A percentile compares a stretch with the other conserved stretches of the same genome.
These are phyloP conservation scores for Rhododendron molle DNA, from an alignment of 148 eudicot genomes.

Conservation along the genomic window DNA sequence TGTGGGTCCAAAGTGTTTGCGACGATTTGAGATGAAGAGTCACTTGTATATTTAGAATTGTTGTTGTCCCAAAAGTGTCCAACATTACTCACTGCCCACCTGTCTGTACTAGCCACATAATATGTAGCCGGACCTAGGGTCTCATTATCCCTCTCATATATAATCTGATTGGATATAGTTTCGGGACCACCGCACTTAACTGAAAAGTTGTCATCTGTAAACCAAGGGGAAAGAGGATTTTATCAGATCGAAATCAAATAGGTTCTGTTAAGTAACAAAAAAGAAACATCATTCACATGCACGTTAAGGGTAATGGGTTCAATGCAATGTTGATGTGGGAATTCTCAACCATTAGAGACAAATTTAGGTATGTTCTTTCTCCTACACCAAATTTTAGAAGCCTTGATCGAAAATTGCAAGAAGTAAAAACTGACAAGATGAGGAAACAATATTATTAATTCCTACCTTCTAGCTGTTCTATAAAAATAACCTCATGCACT, in stretches of 20 bases:
- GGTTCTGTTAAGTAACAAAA: background rate
- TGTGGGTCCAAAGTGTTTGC: slow-evolving; percentile 52
- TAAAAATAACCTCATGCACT: too few species aligned
- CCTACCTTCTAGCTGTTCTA: too few species aligned
- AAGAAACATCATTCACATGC: background rate
- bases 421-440: background rate
- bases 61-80: slow-evolving; percentile 39
- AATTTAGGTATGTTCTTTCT: too few species aligned
- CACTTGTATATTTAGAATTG: slow-evolving; percentile 10
- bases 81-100: slow-evolving; percentile 82
- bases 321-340: background rate
- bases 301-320: background rate
- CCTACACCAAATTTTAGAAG: background rate
- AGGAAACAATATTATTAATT: too few species aligned
- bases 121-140: slow-evolving; percentile 65
- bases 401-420: background rate
- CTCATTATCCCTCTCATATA: slow-evolving; percentile 50
- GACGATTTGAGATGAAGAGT: slow-evolving; percentile 32
- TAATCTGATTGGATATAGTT: slow-evolving; percentile 34
- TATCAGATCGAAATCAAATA: background rate
- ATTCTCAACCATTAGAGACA: too few species aligned
- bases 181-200: slow-evolving; percentile 69
- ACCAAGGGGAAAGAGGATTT: background rate
- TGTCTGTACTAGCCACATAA: slow-evolving; percentile 30
- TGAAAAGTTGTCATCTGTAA: slow-evolving; percentile 76